phyloP scores from a whole-genome alignment of 768 basidiomycete species.

The Strobilomyces dryophilus region DNA sequence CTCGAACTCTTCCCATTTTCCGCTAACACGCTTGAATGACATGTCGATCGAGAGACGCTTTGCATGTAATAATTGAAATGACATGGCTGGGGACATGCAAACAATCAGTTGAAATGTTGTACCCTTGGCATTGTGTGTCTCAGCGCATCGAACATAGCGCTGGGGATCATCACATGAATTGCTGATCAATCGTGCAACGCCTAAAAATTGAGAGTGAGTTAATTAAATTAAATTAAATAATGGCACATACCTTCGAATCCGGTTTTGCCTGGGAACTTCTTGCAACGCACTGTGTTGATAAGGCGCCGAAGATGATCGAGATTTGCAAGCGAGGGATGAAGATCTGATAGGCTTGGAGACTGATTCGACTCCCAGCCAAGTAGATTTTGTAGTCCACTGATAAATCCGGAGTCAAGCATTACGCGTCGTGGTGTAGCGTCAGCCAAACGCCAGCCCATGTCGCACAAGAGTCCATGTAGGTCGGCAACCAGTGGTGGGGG shows the following conservation, averaged over 20 bases:
- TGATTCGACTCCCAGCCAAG: neutral
- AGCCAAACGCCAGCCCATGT: neutral
- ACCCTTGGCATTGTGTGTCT: neutral
- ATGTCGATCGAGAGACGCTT: neutral
- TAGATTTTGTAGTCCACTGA: neutral
- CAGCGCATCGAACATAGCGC: neutral
- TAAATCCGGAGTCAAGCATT: constrained; percentile 4
- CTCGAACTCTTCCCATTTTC: constrained; percentile 4
- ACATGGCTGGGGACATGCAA: neutral
- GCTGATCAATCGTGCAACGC: no score
- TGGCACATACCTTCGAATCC: neutral
- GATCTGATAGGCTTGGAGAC: neutral
- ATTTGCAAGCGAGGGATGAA: constrained; percentile 4
- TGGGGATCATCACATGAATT: no score
- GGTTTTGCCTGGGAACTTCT: neutral
- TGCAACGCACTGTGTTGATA: neutral
- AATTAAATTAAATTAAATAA: no score
- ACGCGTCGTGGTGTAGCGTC: neutral
- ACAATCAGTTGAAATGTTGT: neutral
- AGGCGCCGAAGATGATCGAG: neutral
- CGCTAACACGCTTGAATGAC: neutral
- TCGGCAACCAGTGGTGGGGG: no score
- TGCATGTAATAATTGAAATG: neutral
- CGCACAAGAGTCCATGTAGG: neutral
- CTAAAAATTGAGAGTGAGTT: no score